These are phyloP conservation scores for Colletotrichum filicis DNA, from an alignment of 2,329 filamentous ascomycete species.

Conservation along the genomic window DNA sequence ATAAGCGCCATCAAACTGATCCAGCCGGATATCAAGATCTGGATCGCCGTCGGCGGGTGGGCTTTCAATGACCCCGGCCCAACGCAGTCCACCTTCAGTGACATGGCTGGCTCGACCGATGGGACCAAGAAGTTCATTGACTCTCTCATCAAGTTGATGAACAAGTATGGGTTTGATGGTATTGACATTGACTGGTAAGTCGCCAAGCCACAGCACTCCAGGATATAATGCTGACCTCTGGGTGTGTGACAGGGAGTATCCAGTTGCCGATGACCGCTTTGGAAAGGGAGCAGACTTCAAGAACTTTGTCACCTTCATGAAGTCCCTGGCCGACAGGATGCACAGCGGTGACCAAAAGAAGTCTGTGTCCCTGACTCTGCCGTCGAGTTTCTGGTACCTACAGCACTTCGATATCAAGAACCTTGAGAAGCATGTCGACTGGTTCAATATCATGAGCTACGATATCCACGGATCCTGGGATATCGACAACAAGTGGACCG, in stretches of 20 bases:
- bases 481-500: conserved; percentile 38
- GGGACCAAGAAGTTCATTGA: conserved; percentile 37
- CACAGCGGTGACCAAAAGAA: too few relatives aligned
- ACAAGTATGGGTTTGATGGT: conserved; percentile 40
- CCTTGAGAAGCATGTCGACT: not conserved
- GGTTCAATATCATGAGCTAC: conserved; percentile 44
- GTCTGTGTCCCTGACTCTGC: not conserved
- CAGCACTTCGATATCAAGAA: conserved; percentile 38
- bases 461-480: conserved; percentile 54
- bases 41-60: conserved; percentile 55
- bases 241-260: conserved; percentile 35
- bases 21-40: conserved; percentile 45
- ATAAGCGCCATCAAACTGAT: conserved; percentile 41
- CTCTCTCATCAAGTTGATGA: conserved; percentile 36
- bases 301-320: too few relatives aligned
- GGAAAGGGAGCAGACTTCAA: too few relatives aligned
- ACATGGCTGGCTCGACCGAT: conserved; percentile 28
- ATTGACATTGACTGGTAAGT: conserved; percentile 41
- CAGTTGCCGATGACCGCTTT: not conserved
- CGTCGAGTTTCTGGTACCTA: conserved; percentile 24
- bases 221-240: too few relatives aligned
- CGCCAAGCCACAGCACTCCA: too few relatives aligned
- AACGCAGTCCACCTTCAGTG: conserved; percentile 40
- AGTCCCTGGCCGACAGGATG: too few relatives aligned
- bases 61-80: conserved; percentile 50